These are phyloP conservation scores for Teunomyces lycoperdinae DNA, from an alignment of 805 yeast genomes.

Conservation along the genomic window DNA sequence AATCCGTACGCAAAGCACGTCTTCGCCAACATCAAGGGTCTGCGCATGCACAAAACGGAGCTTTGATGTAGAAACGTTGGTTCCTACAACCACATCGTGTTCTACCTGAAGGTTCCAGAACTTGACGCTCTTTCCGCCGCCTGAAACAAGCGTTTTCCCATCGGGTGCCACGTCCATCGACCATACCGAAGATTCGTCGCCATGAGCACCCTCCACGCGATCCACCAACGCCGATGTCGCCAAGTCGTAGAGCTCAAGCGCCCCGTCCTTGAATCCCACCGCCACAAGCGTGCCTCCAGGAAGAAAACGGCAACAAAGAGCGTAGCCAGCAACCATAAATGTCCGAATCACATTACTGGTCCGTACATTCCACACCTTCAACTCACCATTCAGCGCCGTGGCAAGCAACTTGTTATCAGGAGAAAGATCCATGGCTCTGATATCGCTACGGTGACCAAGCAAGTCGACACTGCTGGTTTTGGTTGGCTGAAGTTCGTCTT, in stretches of 20 bases:
- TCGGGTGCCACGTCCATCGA: constrained; percentile 82
- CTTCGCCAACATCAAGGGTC: constrained; percentile 84
- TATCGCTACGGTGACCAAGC: constrained; percentile 87
- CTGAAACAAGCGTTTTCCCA: constrained; percentile 82
- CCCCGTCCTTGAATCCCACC: constrained; percentile 86
- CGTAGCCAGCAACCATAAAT: constrained; percentile 67
- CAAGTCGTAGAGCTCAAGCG: constrained; percentile 78
- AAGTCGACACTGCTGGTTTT: constrained; percentile 47
- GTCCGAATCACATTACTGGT: constrained; percentile 78
- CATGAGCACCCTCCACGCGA: constrained; percentile 66
- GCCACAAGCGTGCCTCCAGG: constrained; percentile 91
- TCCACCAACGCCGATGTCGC: constrained; percentile 76
- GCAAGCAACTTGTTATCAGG: constrained; percentile 77
- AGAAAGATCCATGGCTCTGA: constrained; percentile 79
- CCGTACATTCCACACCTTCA: constrained; percentile 84
- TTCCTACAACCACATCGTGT: constrained; percentile 69
- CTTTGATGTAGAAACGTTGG: constrained; percentile 44
- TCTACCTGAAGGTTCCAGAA: constrained; percentile 83
- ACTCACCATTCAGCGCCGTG: constrained; percentile 85
- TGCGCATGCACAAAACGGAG: constrained; percentile 70
- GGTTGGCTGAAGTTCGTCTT: too few species aligned
- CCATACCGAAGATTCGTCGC: constrained; percentile 69
- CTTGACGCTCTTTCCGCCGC: constrained; percentile 87
- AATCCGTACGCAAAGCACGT: constrained; percentile 71
- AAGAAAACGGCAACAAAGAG: constrained; percentile 72